Base-by-base conservation (phyloP, 345 rosid genomes). In the Heritiera littoralis region DNA sequence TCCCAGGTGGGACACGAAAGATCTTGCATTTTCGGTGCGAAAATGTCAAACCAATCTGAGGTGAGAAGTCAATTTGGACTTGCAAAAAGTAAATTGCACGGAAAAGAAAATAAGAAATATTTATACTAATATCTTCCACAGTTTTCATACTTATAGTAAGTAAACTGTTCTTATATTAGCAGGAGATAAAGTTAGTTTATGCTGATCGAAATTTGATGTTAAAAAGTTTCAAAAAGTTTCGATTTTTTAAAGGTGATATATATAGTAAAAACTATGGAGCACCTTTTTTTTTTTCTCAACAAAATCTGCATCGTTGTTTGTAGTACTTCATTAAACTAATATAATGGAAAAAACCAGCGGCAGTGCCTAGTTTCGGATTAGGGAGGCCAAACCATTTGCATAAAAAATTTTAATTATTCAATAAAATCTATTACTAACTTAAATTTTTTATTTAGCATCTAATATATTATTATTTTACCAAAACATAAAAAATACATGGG, bases 1-100 rank as follows among this genome's bases (percentile, higher is more conserved):
- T 79, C 86, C 41, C 0, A 23, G 0, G 86, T 77, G 88, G 86
- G 88, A 18, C 85, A 83, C 51, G 69, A 35, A 1, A 69, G 41
- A 63, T 32, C 45, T 56, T 56, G 11, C 48, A 38, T 69, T 48
- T 46, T 48, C 40, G 74, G 74, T 48, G 58, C 7, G 5, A 14
- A 67, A 48, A 48, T 48, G 74, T 48, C 41, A 48, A 70, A 70
- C 55, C 14, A 43, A 43, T n/a, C 17, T 18, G 12, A 58, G 30
- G 30, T 58, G 0, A n/a, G 9, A 8, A 3, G 5, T 38, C 49
- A 66, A 15, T 1, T 46, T 70, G 58, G 74, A 48, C 74, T 70
- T 13, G 1, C 13, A 48, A 28, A 28, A 69, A 2, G 13, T 46
- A 6, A 66, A 12, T n/a, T 40, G 10, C 9, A 38, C 18, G 3